These are phyloP conservation scores for Anisodus acutangulus DNA, from an alignment of 257 asterid genomes.

Conservation along the genomic window DNA sequence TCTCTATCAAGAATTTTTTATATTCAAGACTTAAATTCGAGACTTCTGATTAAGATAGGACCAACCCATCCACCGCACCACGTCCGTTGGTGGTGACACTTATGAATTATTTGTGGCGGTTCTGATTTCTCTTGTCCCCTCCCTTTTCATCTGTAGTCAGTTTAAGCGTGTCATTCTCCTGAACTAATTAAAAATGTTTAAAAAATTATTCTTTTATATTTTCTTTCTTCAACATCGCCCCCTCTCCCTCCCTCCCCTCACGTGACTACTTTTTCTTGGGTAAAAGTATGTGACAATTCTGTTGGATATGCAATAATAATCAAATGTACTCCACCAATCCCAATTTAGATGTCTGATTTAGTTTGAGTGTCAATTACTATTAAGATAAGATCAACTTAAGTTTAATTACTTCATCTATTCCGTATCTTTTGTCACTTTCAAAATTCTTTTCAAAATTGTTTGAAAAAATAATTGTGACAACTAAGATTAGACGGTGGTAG, in stretches of 20 bases:
- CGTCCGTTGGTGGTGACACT: not conserved
- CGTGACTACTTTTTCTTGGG: not conserved
- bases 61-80: no score
- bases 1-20: no score
- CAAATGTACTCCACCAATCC: not conserved
- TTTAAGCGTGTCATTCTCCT: not conserved
- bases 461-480: not conserved
- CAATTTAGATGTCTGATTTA: not conserved
- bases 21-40: no score
- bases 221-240: not conserved
- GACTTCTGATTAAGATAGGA: no score
- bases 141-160: not conserved
- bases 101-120: not conserved
- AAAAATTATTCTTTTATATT: not conserved
- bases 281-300: not conserved
- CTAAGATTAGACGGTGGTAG: no score
- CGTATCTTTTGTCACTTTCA: constrained; percentile 22
- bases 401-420: not conserved
- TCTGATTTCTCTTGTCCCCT: not conserved
- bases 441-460: not conserved
- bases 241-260: not conserved
- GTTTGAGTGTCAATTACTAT: not conserved
- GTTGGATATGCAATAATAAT: constrained; percentile 2
- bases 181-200: not conserved
- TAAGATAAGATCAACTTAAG: not conserved